These are phyloP conservation scores for Wallacemonas sp. DNA, from an alignment of 208 protist genomes.

Conservation along the genomic window DNA sequence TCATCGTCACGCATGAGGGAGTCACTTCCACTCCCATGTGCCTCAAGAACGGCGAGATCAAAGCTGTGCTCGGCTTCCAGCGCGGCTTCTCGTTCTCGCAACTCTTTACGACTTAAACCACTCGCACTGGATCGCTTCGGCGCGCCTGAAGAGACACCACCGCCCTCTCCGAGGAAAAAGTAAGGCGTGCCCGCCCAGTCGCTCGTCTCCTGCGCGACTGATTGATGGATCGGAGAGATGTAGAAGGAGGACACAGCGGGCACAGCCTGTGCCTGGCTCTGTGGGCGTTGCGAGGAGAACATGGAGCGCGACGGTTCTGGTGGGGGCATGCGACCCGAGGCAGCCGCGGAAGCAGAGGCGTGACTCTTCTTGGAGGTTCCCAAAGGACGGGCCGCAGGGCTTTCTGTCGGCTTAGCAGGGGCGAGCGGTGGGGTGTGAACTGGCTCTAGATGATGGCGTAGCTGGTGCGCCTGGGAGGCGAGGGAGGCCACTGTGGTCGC, in stretches of 20 bases:
- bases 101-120: not conserved
- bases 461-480: constrained; percentile 22
- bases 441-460: constrained; percentile 17
- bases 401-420: too few relatives aligned
- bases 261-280: not conserved
- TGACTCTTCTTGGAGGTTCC: not conserved
- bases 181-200: constrained; percentile 30
- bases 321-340: not conserved
- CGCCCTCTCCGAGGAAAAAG: constrained; percentile 65
- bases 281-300: constrained; percentile 11
- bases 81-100: constrained; percentile 11
- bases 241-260: constrained; percentile 44
- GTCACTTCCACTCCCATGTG: not conserved
- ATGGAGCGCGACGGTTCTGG: not conserved
- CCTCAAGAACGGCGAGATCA: not conserved
- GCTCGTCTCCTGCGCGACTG: constrained; percentile 54
- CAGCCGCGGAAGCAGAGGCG: not conserved
- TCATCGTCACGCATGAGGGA: not conserved
- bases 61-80: constrained; percentile 4
- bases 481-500: constrained; percentile 35
- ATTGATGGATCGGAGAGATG: constrained; percentile 81
- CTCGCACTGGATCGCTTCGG: not conserved
- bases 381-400: not conserved
- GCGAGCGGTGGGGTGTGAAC: constrained; percentile 6
- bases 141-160: constrained; percentile 4